Evolutionary conservation across 257 asterid species (phyloP), one percentile per base, ranked within the genome.

Genomic region (Anisodus tanguticus): DNA sequence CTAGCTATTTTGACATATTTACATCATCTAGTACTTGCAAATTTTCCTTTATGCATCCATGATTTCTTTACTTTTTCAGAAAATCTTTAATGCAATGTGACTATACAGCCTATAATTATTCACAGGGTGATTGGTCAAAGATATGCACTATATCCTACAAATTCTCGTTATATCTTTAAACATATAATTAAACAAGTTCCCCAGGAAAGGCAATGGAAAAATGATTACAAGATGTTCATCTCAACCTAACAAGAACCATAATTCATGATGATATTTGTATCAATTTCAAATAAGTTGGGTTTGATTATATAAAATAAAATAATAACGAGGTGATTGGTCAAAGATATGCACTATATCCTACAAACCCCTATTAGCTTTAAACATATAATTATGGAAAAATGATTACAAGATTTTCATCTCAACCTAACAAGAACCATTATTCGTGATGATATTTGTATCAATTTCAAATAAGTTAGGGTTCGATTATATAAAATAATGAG

Each of bases 61-160:
- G 47, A 53, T 76, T 76, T 76, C 81, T 76, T 53, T 35, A 76
- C 49, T 76, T 53, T 76, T 26, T 76, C 81, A 53, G 81, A 76
- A 53, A 76, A 76, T 76, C 81, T 26, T 76, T 26, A 76, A 76
- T 53, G 81, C 81, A 12, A 49, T 7, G 16, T 9, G 41, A 69
- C 78, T 69, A 68, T 5, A 64, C 68, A 62, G 43, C 47, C 19
- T 35, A 67, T 35, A 67, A 67, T 67, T 13, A 17, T 59, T 58
- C 19, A 5, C 5, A 67, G 19, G 49, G 45, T 37, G 10, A 51
- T 8, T 76, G 47, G 49, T 76, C 49, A 76, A 76, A 11, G 43
- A 47, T 19, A 26, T 22, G 70, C 63, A 58, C 16, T 22, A 22
- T 19, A 47, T 45, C n/a, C 53, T 66, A 70, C 55, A 70, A 70